Conservation (phyloP, 2,329 filamentous ascomycete species). For the Fusarium sp. region DNA sequence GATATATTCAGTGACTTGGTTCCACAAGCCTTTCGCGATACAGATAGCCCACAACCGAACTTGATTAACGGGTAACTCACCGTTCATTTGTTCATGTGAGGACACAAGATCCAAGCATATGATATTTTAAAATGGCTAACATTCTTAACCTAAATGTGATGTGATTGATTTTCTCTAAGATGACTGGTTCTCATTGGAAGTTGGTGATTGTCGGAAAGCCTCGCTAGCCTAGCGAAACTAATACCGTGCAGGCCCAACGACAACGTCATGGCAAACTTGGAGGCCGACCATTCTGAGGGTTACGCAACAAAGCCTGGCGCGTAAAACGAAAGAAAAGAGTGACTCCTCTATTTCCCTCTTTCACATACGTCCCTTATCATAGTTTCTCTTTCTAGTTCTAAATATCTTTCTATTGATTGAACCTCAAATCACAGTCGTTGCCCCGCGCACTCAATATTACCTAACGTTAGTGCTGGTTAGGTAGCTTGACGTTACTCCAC, state of each 20-base stretch:
- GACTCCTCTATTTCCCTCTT: not conserved
- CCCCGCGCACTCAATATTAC: not conserved
- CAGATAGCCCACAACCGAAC: too few species aligned
- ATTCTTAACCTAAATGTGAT: not conserved
- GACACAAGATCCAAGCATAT: not conserved
- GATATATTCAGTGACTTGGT: too few species aligned
- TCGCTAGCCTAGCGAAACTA: conserved; percentile 11
- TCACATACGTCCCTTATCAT: not conserved
- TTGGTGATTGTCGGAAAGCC: not conserved
- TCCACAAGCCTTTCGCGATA: too few species aligned
- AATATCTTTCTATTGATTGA: not conserved
- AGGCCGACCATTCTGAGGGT: conserved; percentile 34
- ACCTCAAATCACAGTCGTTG: not conserved
- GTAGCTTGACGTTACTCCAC: conserved; percentile 21
- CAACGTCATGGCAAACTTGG: conserved; percentile 26
- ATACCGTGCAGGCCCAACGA: too few species aligned
- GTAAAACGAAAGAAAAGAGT: not conserved
- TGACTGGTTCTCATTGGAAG: not conserved
- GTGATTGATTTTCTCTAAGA: not conserved
- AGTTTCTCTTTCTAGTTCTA: not conserved
- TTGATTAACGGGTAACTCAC: not conserved
- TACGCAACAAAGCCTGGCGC: conserved; percentile 2
- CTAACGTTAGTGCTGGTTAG: not conserved
- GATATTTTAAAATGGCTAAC: not conserved
- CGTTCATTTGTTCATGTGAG: not conserved